Conservation (phyloP, 176 grass and related monocot species). For the Ensete glaucum region DNA sequence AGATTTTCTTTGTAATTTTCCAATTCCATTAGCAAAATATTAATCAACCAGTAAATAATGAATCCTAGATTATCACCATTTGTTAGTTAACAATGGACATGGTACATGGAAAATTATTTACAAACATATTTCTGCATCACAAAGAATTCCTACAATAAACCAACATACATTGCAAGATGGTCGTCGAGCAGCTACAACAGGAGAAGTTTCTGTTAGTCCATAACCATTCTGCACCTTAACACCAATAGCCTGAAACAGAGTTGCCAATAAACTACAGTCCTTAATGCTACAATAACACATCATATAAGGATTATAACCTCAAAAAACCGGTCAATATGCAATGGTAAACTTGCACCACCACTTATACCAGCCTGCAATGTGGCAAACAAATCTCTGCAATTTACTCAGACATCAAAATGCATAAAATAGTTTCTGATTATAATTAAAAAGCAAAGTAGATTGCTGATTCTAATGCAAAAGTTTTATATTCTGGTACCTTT, state of each 20-base stretch:
- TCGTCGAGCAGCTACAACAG: constrained; percentile 58
- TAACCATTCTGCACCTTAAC: constrained; percentile 93
- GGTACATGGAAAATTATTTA: neutral
- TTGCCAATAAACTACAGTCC: constrained; percentile 11
- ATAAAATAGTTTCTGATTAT: constrained; percentile 17
- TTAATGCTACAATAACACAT: neutral
- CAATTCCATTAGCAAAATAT: too few relatives aligned
- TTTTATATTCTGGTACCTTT: constrained; percentile 38
- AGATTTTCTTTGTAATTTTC: too few relatives aligned
- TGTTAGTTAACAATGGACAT: neutral
- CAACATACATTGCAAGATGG: constrained; percentile 75
- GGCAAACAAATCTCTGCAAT: constrained; percentile 29
- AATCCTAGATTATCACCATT: too few relatives aligned
- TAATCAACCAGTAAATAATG: too few relatives aligned
- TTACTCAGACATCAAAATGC: constrained; percentile 21
- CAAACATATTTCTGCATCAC: neutral
- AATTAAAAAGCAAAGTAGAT: constrained; percentile 13
- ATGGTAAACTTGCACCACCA: constrained; percentile 81
- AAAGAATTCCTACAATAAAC: neutral
- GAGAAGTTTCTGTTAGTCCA: constrained; percentile 94
- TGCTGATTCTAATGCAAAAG: neutral
- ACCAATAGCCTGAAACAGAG: constrained; percentile 72
- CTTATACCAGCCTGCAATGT: constrained; percentile 85
- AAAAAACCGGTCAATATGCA: constrained; percentile 91
- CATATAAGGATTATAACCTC: constrained; percentile 41